Base-by-base conservation (phyloP, 225 moss, liverwort and hornwort genomes). In the Bryum argenteum region DNA sequence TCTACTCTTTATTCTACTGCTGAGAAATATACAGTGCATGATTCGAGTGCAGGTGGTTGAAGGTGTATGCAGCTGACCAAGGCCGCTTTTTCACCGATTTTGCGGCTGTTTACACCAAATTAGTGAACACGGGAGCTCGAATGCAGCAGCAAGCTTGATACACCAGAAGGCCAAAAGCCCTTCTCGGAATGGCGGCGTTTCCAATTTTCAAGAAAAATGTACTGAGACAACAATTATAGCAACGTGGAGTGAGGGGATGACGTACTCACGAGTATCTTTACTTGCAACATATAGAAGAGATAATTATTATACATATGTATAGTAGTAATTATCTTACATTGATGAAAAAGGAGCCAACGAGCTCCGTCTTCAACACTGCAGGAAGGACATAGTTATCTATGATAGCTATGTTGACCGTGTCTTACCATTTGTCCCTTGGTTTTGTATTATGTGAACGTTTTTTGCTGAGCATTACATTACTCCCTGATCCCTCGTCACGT, bases 71-170 rank as follows among this genome's bases (percentile, higher is more conserved):
- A 20, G 84, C 77, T 65, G 82, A 91, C 18, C 89, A 96, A 77
- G 87, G 85, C 55, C 83, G 84, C 48, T 96, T 96, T 61, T 96
- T 96, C 68, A 63, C 66, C 8, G 93, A 96, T 77, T 96, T 96
- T 55, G 58, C 84, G 42, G 66, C 64, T 53, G 96, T 71, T 33
- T 96, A 91, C 63, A 20, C 80, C 43, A 96, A 91, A 70, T 75
- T 96, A 54, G 88, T 93, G 18, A 79, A 80, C 44, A 91, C 91
- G 11, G 93, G 92, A 42, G 88, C 84, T 56, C 77, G 74, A 33
- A 33, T 33, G 33, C 33, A 33, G 33, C 33, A 33, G 33, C 33
- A 33, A 33, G 33, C 33, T 33, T 33, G 33, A 33, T 33, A 33
- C 33, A 33, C 33, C 33, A 33, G 33, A 33, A 3, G 33, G 33